Conservation (phyloP, 2,329 filamentous ascomycete genomes). For the Calonectria montana region DNA sequence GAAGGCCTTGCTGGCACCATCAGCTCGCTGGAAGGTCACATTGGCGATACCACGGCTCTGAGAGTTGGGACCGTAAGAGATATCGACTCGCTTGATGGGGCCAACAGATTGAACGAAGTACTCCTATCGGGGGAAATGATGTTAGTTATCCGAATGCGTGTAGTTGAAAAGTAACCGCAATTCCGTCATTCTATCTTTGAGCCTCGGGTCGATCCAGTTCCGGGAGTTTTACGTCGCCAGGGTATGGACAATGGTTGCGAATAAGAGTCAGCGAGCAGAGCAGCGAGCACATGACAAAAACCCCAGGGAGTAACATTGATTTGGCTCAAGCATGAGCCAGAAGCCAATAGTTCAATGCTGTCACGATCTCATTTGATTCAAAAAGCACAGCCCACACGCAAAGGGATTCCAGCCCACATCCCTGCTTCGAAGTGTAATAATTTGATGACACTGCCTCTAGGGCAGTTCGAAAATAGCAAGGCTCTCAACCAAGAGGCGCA, state of each 20-base stretch:
- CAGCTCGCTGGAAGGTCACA: constrained; percentile 84
- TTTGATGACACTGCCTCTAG: background rate
- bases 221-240: constrained; percentile 39
- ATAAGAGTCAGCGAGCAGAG: constrained; percentile 44
- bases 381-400: constrained; percentile 25
- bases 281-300: constrained; percentile 41
- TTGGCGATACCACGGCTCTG: constrained; percentile 93
- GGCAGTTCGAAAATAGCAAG: background rate
- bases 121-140: constrained; percentile 79
- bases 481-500: constrained; percentile 10
- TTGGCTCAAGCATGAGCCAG: constrained; percentile 3
- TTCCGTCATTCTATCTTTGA: constrained; percentile 45
- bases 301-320: constrained; percentile 15
- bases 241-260: constrained; percentile 29
- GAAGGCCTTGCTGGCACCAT: constrained; percentile 87
- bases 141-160: constrained; percentile 71
- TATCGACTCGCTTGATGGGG: constrained; percentile 88
- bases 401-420: constrained; percentile 17
- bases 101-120: constrained; percentile 93
- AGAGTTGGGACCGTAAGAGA: constrained; percentile 93
- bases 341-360: constrained; percentile 18
- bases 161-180: constrained; percentile 35
- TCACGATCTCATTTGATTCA: constrained; percentile 15
- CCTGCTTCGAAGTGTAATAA: background rate
- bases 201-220: constrained; percentile 47